Percentiles rank a stretch among this genome's conserved stretches.
phyloP scores from a whole-genome alignment of 805 yeast genomes.

The Hanseniaspora lachancei region DNA sequence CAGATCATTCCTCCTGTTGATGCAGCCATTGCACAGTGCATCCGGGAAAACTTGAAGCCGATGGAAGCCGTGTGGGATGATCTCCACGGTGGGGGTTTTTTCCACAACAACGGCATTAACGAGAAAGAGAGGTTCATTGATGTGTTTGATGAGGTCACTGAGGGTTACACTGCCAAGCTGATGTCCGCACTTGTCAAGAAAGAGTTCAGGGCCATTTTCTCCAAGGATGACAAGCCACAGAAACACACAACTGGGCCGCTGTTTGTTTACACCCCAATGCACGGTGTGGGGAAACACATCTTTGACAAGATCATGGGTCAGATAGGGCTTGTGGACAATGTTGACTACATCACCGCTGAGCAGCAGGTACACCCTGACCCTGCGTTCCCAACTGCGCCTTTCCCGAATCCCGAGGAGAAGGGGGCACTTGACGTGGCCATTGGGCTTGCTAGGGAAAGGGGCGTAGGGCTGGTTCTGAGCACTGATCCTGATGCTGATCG shows the following conservation, averaged over 20 bases:
- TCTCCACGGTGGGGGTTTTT: constrained; percentile 16
- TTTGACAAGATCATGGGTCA: constrained; percentile 30
- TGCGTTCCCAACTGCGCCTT: constrained; percentile 66
- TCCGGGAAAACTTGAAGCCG: constrained; percentile 49
- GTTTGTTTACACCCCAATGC: constrained; percentile 86
- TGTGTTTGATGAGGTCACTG: constrained; percentile 33
- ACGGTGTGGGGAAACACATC: constrained; percentile 75
- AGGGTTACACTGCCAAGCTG: constrained; percentile 31
- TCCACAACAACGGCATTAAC: constrained; percentile 24
- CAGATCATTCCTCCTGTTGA: constrained; percentile 94
- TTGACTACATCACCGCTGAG: constrained; percentile 32
- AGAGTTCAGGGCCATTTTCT: not conserved
- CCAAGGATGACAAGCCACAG: not conserved
- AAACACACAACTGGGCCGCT: constrained; percentile 21
- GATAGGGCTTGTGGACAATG: constrained; percentile 28
- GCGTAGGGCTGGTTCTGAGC: constrained; percentile 53
- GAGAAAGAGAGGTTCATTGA: constrained; percentile 17
- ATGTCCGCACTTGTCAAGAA: constrained; percentile 26
- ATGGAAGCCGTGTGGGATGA: constrained; percentile 26
- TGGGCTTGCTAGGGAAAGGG: constrained; percentile 34
- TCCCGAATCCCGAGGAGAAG: constrained; percentile 92
- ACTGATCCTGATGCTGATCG: constrained; percentile 97
- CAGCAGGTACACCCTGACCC: constrained; percentile 74
- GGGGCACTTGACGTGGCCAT: constrained; percentile 77
- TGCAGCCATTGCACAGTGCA: constrained; percentile 49